Conservation (phyloP, 768 basidiomycete species). For the Roridomyces roridus region DNA sequence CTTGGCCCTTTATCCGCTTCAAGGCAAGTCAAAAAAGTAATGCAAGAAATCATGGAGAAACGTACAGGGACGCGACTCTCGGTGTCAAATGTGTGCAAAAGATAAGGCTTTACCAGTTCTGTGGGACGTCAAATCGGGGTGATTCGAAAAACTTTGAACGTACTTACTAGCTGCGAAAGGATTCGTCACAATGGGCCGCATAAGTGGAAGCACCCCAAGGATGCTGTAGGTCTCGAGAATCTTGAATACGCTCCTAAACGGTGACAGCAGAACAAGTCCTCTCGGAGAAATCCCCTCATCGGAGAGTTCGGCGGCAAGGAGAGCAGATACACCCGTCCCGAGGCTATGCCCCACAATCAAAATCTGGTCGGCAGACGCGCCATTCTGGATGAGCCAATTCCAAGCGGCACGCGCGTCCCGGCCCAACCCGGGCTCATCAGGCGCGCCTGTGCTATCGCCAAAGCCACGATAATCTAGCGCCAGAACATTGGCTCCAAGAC, state of each 20-base stretch:
- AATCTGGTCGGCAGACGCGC: slow-evolving; percentile 55
- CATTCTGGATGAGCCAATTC: slow-evolving; percentile 63
- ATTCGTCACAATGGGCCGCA: slow-evolving; percentile 71
- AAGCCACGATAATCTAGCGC: slow-evolving; percentile 93
- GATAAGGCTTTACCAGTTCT: slow-evolving; percentile 62
- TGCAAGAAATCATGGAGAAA: background rate
- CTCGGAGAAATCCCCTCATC: slow-evolving; percentile 46
- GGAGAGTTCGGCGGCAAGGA: slow-evolving; percentile 53
- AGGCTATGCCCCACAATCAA: slow-evolving; percentile 77
- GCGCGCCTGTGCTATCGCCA: slow-evolving; percentile 82
- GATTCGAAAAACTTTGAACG: background rate
- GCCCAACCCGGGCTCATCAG: slow-evolving; percentile 76
- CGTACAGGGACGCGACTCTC: slow-evolving; percentile 64
- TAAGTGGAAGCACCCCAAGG: slow-evolving; percentile 69
- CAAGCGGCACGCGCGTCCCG: slow-evolving; percentile 79
- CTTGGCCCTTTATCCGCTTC: slow-evolving; percentile 70
- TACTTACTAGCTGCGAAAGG: slow-evolving; percentile 68
- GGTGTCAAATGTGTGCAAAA: slow-evolving; percentile 68
- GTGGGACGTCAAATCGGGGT: slow-evolving; percentile 24
- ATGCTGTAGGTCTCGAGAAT: slow-evolving; percentile 74
- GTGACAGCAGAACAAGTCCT: slow-evolving; percentile 59
- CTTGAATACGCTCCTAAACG: slow-evolving; percentile 63
- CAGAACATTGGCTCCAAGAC: slow-evolving; percentile 76
- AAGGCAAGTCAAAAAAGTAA: slow-evolving; percentile 13
- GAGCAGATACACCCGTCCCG: slow-evolving; percentile 70